Percentiles rank a stretch among this genome's conserved stretches.
phyloP scores from a whole-genome alignment of 371 early-diverging fungal genomes.

The Rhizopus microsporus region DNA sequence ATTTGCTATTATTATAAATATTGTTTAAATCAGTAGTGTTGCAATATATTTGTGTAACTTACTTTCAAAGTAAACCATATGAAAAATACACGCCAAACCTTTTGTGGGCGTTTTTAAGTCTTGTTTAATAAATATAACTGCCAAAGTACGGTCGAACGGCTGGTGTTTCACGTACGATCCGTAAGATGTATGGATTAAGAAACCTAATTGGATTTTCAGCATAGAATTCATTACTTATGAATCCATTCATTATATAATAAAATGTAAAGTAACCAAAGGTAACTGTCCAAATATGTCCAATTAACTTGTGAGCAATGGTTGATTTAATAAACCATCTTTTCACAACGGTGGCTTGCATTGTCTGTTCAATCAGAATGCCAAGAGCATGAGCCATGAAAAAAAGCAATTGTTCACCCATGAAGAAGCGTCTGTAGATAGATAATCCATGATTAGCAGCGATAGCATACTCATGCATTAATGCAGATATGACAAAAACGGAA shows the following conservation, averaged over 20 bases:
- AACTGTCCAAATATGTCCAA: slow-evolving; percentile 8
- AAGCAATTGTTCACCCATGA: slow-evolving; percentile 21
- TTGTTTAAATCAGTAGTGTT: too few relatives aligned
- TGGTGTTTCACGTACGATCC: slow-evolving; percentile 14
- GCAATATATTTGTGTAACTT: too few relatives aligned
- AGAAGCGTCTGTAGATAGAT: slow-evolving; percentile 15
- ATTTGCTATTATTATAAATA: too few relatives aligned
- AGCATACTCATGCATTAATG: slow-evolving; percentile 26
- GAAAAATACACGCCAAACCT: too few relatives aligned
- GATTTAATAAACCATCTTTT: slow-evolving; percentile 3
- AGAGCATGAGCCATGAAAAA: slow-evolving; percentile 21
- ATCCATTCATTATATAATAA: slow-evolving; percentile 21
- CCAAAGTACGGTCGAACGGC: slow-evolving; percentile 13
- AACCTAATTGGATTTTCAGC: slow-evolving; percentile 15
- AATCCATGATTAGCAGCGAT: slow-evolving; percentile 18
- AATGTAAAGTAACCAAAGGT: slow-evolving; percentile 16
- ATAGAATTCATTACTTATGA: slow-evolving; percentile 22
- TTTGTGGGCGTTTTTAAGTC: too few relatives aligned
- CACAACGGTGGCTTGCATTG: slow-evolving; percentile 3
- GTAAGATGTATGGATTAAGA: slow-evolving; percentile 10
- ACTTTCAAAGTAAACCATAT: too few relatives aligned
- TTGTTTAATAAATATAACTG: slow-evolving; percentile 9
- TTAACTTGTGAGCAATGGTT: slow-evolving; percentile 2
- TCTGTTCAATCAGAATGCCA: slow-evolving; percentile 16
- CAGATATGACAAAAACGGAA: slow-evolving; percentile 22